Conservation (phyloP, 176 grass and related monocot genomes). For the Musa itinerans region DNA sequence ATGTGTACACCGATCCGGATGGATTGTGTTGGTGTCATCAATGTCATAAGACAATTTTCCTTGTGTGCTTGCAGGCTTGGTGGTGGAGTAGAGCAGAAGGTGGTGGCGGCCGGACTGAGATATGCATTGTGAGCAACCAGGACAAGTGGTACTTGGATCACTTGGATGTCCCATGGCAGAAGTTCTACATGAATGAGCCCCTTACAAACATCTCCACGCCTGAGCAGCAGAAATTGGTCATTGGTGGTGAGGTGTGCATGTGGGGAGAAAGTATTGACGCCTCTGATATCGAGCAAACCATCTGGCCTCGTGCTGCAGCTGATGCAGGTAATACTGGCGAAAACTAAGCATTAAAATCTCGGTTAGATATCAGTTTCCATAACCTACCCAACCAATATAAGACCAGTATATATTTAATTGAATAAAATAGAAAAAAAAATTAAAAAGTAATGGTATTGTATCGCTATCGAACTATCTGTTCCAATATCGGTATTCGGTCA, state of each 20-base stretch:
- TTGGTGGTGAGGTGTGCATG: conserved; percentile 89
- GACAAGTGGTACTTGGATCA: conserved; percentile 93
- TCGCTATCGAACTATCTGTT: no score
- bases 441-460: no score
- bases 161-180: conserved; percentile 65
- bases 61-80: conserved; percentile 37
- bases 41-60: conserved; percentile 12
- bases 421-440: no score
- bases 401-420: no score
- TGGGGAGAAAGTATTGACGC: conserved; percentile 81
- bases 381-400: conserved; percentile 7
- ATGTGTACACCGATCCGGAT: background rate
- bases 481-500: no score
- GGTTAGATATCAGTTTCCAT: conserved; percentile 3
- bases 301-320: conserved; percentile 90
- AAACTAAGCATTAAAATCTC: conserved; percentile 11
- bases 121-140: conserved; percentile 96
- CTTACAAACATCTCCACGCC: conserved; percentile 47
- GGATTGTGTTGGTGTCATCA: background rate
- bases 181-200: conserved; percentile 82
- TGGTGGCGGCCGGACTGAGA: conserved; percentile 66
- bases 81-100: conserved; percentile 51
- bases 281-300: conserved; percentile 83
- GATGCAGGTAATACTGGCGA: conserved; percentile 48
- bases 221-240: conserved; percentile 57